phyloP scores from a whole-genome alignment of 805 yeast species.

The Kodamaea laetipori region DNA sequence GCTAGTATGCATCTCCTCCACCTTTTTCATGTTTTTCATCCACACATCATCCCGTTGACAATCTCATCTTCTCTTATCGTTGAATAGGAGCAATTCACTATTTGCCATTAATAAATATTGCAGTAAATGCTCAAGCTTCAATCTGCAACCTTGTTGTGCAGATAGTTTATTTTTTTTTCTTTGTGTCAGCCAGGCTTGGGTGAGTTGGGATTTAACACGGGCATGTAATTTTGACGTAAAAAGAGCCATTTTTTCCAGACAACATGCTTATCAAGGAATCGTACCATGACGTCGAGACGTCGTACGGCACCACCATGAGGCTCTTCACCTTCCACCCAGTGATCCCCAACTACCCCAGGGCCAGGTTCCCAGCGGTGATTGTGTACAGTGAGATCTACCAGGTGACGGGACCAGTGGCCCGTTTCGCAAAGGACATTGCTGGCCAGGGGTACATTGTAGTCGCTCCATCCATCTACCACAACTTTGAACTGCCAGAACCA shows the following conservation, averaged over 20 bases:
- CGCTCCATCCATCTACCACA: slow-evolving; percentile 80
- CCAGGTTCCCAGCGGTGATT: slow-evolving; percentile 78
- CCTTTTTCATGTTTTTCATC: slow-evolving; percentile 4
- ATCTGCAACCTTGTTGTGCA: slow-evolving; percentile 4
- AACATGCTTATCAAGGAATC: slow-evolving; percentile 69
- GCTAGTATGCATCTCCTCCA: background rate
- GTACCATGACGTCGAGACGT: slow-evolving; percentile 63
- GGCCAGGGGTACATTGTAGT: slow-evolving; percentile 77
- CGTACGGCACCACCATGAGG: slow-evolving; percentile 67
- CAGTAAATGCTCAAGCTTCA: background rate
- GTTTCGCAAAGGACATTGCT: slow-evolving; percentile 78
- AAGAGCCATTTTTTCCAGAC: background rate
- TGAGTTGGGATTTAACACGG: too few relatives aligned
- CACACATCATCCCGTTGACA: background rate
- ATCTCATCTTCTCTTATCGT: slow-evolving; percentile 5
- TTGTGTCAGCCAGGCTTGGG: too few relatives aligned
- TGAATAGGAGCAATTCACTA: slow-evolving; percentile 37
- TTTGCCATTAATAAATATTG: slow-evolving; percentile 1
- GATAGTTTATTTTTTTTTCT: slow-evolving; percentile 1
- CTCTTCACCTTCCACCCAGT: slow-evolving; percentile 67
- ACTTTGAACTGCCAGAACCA: slow-evolving; percentile 64
- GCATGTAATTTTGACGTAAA: background rate
- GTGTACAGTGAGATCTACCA: slow-evolving; percentile 82
- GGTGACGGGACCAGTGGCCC: slow-evolving; percentile 77
- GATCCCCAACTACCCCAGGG: slow-evolving; percentile 72